phyloP scores from a whole-genome alignment of 192 early-diverging fungal species.

The Backusella tarrabulga region DNA sequence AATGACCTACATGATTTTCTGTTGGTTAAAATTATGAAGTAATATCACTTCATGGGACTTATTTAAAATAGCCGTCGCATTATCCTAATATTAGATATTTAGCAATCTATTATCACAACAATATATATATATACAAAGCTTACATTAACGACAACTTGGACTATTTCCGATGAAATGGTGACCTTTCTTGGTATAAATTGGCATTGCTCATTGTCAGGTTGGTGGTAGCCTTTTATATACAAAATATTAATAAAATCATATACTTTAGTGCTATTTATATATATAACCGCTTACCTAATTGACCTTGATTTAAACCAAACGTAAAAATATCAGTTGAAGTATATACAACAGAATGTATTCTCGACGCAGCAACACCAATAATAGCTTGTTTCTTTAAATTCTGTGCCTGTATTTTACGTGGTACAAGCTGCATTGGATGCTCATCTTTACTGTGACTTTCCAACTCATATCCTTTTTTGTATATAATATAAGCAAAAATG shows the following conservation, averaged over 20 bases:
- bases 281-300: slow-evolving; percentile 51
- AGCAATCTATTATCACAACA: not conserved
- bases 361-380: slow-evolving; percentile 62
- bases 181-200: slow-evolving; percentile 63
- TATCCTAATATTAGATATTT: slow-evolving; percentile 37
- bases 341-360: slow-evolving; percentile 64
- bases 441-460: slow-evolving; percentile 26
- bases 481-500: not conserved
- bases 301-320: slow-evolving; percentile 73
- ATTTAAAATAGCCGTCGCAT: slow-evolving; percentile 63
- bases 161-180: slow-evolving; percentile 46
- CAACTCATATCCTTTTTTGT: slow-evolving; percentile 32
- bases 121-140: not conserved
- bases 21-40: slow-evolving; percentile 48
- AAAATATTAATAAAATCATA: not conserved
- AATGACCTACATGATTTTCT: slow-evolving; percentile 41
- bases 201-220: slow-evolving; percentile 32
- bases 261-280: not conserved
- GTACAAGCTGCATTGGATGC: slow-evolving; percentile 41
- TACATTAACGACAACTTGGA: slow-evolving; percentile 57
- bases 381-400: slow-evolving; percentile 51
- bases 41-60: slow-evolving; percentile 56
- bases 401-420: slow-evolving; percentile 50
- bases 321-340: slow-evolving; percentile 59
- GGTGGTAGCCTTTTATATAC: slow-evolving; percentile 12